A percentile compares a stretch with the other conserved stretches of the same genome.
phyloP scores from a whole-genome alignment of 176 grass and related monocot genomes.

The Elymus sibiricus region DNA sequence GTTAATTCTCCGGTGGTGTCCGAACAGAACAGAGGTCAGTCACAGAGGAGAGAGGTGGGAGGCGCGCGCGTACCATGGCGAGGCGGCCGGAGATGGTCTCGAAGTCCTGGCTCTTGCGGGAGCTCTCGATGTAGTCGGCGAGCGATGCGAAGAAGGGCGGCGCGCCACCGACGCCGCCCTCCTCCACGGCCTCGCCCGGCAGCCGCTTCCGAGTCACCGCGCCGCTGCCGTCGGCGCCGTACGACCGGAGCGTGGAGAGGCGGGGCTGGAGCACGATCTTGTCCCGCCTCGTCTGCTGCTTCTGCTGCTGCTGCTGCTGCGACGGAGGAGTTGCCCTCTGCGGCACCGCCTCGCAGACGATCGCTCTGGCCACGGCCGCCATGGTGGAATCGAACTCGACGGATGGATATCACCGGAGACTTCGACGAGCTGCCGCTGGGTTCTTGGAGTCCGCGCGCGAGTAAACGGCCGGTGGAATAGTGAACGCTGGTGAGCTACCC shows the following conservation, averaged over 20 bases:
- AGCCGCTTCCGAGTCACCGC: constrained; percentile 34
- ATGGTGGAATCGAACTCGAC: background rate
- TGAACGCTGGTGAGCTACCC: background rate
- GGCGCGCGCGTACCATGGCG: constrained; percentile 61
- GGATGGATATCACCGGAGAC: background rate
- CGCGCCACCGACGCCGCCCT: background rate
- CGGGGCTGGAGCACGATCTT: constrained; percentile 91
- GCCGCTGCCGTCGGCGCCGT: constrained; percentile 43
- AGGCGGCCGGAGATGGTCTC: constrained; percentile 92
- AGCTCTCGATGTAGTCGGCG: constrained; percentile 89
- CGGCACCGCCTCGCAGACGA: constrained; percentile 63
- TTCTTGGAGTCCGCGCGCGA: background rate
- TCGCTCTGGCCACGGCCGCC: constrained; percentile 40
- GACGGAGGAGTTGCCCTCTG: constrained; percentile 27
- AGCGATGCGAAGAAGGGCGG: constrained; percentile 88
- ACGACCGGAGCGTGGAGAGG: constrained; percentile 86
- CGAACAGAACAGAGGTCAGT: background rate
- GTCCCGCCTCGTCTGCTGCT: constrained; percentile 28
- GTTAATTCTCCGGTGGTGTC: background rate
- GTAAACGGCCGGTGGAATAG: background rate
- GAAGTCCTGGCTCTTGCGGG: constrained; percentile 88
- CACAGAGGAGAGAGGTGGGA: background rate
- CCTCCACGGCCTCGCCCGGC: constrained; percentile 13
- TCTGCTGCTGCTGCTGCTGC: constrained; percentile 11
- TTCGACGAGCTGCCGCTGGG: background rate